Base-by-base conservation (phyloP, 208 protist genomes). In the Trypanosoma theileri region DNA sequence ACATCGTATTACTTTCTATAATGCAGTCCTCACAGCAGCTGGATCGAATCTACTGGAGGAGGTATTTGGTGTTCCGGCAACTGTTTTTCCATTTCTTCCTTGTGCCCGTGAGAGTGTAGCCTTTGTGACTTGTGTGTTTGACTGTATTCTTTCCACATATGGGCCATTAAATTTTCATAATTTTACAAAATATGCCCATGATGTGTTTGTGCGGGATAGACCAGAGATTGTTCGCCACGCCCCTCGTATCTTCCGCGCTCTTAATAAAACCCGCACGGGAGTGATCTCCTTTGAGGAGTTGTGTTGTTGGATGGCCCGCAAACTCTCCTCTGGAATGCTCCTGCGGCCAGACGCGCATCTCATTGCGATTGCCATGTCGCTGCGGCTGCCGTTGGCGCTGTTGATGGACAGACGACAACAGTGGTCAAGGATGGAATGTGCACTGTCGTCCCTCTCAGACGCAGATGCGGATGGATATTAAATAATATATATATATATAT, bases 241-340 rank as follows among this genome's bases (percentile, higher is more conserved):
- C 6, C 81, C 87, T 41, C 85, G 90, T 28, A 86, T 89, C 42
- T 96, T 96, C 61, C 87, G 90, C 45, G 84, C 73, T 59, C 67
- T 96, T 19, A 91, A 96, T 84, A 80, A 80, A 53, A 85, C 79
- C 12, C 83, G 87, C 0, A 79, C 79, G 12, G 90, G 87, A 19
- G 81, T 80, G 61, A 89, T 96, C 64, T 88, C 75, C 17, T 93
- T 87, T 65, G 90, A 96, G 67, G 90, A 96, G 71, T 66, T 96
- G 17, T 96, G 90, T 59, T 68, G 79, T 9, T 96, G 88, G 87
- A 75, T 96, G 69, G 90, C 86, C 14, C 82, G 86, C 12, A 92
- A 92, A 71, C 76, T 96, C 10, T 92, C 85, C 59, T 88, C 81
- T 52, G 85, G 87, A 31, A 77, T 74, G 60, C 84, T 85, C 35